Base-by-base conservation (phyloP, 768 basidiomycete species). In the Lactarius sanguifluus region DNA sequence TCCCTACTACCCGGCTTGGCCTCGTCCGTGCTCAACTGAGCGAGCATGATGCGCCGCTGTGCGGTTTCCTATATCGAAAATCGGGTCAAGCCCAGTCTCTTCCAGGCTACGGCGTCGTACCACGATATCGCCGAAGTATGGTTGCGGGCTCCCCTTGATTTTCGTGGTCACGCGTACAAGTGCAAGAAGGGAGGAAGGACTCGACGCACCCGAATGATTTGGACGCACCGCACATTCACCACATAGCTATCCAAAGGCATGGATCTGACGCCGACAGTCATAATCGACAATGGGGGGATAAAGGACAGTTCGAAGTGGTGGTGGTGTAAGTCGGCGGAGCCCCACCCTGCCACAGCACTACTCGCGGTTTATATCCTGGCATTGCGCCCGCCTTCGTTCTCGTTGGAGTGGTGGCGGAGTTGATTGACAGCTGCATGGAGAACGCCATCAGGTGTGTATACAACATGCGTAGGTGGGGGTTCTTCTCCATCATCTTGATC, bases 171-270 rank as follows among this genome's bases (percentile, higher is more conserved):
- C 23, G 25, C 36, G 47, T 32, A n/a, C 7, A 55, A 9, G 13
- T 12, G 25, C 32, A 47, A 15, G 23, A n/a, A 25, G 25, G 34
- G 13, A 6, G 20, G 45, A 47, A 9, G 34, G 34, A 1, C 34
- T n/a, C 23, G 36, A 38, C 65, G 1, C 32, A 66, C 65, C 47
- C 36, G 56, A 45, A 66, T 36, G 32, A 55, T 38, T 23, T 66
- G 65, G 18, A 66, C 47, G 50, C 65, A 66, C 32, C 65, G 61
- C 32, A 66, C 65, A 23, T 66, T 66, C 57, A 66, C 61, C 4
- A 41, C 45, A 43, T 52, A 62, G 4, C 50, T n/a, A 7, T 40
- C 32, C 9, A n/a, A 36, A n/a, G 57, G 40, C 15, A 16, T 34
- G 6, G 56, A 16, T 5, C 40, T 57, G 20, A 1, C 10, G 23